These are phyloP conservation scores for Arthrinium puccinioides DNA, from an alignment of 2,329 filamentous ascomycete species.

Conservation along the genomic window DNA sequence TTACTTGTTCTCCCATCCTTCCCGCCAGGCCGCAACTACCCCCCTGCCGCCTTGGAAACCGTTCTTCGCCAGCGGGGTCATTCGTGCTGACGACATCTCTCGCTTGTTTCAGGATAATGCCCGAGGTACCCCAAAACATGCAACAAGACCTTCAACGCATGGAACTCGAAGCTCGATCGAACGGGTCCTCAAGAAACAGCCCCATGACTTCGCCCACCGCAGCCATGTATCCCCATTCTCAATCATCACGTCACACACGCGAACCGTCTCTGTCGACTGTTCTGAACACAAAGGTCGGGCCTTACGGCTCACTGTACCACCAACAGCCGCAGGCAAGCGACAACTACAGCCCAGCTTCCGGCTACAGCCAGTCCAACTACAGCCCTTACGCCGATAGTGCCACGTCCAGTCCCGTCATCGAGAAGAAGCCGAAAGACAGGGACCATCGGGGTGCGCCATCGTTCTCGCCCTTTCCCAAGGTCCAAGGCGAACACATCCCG, in stretches of 20 bases:
- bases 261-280: slow-evolving; percentile 36
- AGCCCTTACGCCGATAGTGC: slow-evolving; percentile 35
- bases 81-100: too few species aligned
- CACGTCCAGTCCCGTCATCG: too few species aligned
- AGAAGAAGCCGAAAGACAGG: slow-evolving; percentile 19
- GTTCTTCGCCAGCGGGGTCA: too few species aligned
- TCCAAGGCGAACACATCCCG: slow-evolving; percentile 81
- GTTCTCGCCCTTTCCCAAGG: slow-evolving; percentile 87
- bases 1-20: too few species aligned
- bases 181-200: slow-evolving; percentile 26
- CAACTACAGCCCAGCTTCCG: slow-evolving; percentile 24
- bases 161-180: slow-evolving; percentile 67
- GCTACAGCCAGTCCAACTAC: slow-evolving; percentile 27
- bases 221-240: slow-evolving; percentile 15
- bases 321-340: slow-evolving; percentile 21
- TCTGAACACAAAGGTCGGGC: slow-evolving; percentile 20
- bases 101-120: slow-evolving; percentile 81
- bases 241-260: slow-evolving; percentile 29
- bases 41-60: too few species aligned
- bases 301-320: slow-evolving; percentile 20
- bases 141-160: slow-evolving; percentile 88
- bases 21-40: too few species aligned
- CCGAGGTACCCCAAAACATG: slow-evolving; percentile 94
- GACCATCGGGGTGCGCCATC: slow-evolving; percentile 56
- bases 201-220: slow-evolving; percentile 16